Evolutionary conservation across 306 rosid genomes (phyloP).

Genomic region (Lathyrus aphaca): DNA sequence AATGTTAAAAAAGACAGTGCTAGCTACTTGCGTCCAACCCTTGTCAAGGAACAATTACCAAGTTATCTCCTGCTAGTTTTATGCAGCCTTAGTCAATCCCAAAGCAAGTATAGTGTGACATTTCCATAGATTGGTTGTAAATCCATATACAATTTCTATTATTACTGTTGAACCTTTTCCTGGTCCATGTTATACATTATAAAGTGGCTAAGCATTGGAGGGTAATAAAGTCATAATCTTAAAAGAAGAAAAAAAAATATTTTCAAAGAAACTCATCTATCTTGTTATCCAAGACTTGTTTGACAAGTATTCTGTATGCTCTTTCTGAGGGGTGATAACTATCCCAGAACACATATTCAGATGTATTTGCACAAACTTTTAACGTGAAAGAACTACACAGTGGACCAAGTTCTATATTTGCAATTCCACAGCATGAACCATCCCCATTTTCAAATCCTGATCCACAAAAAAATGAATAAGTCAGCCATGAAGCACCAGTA

Average conservation of each 20-base stretch:
- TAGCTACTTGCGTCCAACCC: neutral
- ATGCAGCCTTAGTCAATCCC: constrained; percentile 12
- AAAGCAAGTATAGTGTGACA: neutral
- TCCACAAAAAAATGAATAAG: constrained; percentile 25
- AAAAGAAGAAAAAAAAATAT: neutral
- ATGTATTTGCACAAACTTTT: constrained; percentile 43
- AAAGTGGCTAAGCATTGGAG: neutral
- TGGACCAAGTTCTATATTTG: constrained; percentile 47
- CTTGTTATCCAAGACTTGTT: neutral
- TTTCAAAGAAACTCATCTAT: constrained; percentile 44
- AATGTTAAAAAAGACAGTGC: neutral
- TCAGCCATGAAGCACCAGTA: neutral
- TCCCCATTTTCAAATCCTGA: constrained; percentile 55
- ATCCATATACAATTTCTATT: too few species aligned
- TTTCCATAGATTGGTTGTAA: neutral
- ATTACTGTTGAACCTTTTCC: too few species aligned
- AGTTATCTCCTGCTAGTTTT: neutral
- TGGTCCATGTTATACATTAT: too few species aligned
- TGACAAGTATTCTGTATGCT: constrained; percentile 28
- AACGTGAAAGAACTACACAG: constrained; percentile 41
- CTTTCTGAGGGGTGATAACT: constrained; percentile 60
- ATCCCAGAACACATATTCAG: constrained; percentile 70
- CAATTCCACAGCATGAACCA: constrained; percentile 61
- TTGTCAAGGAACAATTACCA: neutral
- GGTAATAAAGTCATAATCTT: neutral